Evolutionary conservation across 331 rosid genomes (phyloP).

Genomic region (Quercus phellos): DNA sequence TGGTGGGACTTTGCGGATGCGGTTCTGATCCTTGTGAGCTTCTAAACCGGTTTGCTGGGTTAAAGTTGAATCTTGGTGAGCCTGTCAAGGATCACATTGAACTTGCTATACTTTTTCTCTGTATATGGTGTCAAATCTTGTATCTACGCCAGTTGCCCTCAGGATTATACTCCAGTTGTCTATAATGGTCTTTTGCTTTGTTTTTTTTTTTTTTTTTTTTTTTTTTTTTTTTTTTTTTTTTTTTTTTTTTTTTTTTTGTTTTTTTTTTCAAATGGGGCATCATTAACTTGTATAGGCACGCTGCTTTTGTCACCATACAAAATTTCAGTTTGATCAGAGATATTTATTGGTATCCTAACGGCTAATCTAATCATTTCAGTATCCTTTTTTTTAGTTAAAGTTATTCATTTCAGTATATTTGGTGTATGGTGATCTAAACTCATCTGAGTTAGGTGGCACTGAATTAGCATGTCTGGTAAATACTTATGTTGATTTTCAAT

Average conservation of each 20-base stretch:
- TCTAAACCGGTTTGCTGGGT: conserved; percentile 29
- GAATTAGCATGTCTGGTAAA: neutral
- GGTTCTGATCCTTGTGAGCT: conserved; percentile 29
- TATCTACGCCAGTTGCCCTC: conserved; percentile 32
- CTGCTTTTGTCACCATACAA: conserved; percentile 36
- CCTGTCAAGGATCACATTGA: conserved; percentile 32
- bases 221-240: neutral
- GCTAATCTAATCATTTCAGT: too few species aligned
- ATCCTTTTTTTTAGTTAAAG: too few species aligned
- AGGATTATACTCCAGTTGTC: conserved; percentile 30
- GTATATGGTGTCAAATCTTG: conserved; percentile 52
- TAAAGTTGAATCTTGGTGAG: conserved; percentile 24
- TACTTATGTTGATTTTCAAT: too few species aligned
- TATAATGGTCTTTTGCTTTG: conserved; percentile 16
- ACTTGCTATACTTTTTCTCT: conserved; percentile 37
- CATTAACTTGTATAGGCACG: conserved; percentile 62
- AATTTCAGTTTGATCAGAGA: conserved; percentile 30
- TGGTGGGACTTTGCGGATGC: conserved; percentile 31
- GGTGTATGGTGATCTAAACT: neutral
- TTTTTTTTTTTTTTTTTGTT: neutral
- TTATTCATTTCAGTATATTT: neutral
- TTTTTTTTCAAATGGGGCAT: conserved; percentile 25
- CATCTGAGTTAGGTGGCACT: neutral
- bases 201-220: too few species aligned
- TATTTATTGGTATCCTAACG: conserved; percentile 3